Percentiles rank a stretch among this genome's conserved stretches.
These are phyloP conservation scores for Breynia disticha DNA, from an alignment of 441 rosid species.

Conservation along the genomic window DNA sequence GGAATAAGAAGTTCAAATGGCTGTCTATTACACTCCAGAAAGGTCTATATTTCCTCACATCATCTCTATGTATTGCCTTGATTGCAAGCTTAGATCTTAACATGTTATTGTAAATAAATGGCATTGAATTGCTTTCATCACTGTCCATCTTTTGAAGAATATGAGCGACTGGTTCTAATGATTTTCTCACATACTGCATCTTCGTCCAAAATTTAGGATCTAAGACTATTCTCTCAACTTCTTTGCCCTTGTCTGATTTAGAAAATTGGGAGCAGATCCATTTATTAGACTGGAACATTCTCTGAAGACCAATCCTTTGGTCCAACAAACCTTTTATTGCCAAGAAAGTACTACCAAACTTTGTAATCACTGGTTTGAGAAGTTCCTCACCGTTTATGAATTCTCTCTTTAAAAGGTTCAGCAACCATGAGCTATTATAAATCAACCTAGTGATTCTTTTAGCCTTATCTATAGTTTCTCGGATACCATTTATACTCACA, in stretches of 20 bases:
- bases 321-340: conserved; percentile 63
- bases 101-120: conserved; percentile 64
- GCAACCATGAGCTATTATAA: conserved; percentile 56
- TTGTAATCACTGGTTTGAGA: conserved; percentile 55
- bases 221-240: conserved; percentile 59
- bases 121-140: conserved; percentile 46
- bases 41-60: conserved; percentile 62
- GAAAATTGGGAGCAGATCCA: conserved; percentile 62
- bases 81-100: conserved; percentile 60
- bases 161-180: conserved; percentile 67
- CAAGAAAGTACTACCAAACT: conserved; percentile 45
- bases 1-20: conserved; percentile 65
- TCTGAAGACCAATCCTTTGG: conserved; percentile 57
- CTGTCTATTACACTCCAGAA: conserved; percentile 72
- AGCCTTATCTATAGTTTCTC: conserved; percentile 66
- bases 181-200: conserved; percentile 54
- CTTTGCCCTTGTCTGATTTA: conserved; percentile 63
- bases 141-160: conserved; percentile 56
- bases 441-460: conserved; percentile 70
- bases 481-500: conserved; percentile 55
- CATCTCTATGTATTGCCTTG: conserved; percentile 60
- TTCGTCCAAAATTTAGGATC: conserved; percentile 83
- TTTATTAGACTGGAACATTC: conserved; percentile 68
- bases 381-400: conserved; percentile 75
- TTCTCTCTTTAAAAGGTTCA: conserved; percentile 57